Percentiles rank a stretch among this genome's conserved stretches.
Conservation (phyloP, 495 filamentous ascomycete genomes). For the Cercophora scortea region DNA sequence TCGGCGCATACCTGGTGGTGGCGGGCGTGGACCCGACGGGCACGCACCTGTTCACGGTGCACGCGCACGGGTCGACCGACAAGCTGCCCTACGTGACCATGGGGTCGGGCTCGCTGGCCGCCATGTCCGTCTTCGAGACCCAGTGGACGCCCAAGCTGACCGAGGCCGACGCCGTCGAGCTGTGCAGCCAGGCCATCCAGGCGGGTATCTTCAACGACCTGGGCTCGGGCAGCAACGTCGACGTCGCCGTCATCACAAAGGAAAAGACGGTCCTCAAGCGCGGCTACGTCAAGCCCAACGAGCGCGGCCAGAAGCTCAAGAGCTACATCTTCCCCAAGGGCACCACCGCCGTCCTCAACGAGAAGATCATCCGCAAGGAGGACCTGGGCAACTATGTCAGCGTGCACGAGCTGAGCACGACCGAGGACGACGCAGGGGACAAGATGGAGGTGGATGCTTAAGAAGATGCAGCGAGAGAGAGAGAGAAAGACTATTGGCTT, state of each 20-base stretch:
- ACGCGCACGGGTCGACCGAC: constrained; percentile 97
- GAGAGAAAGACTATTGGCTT: too few relatives aligned
- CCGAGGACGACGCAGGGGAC: constrained; percentile 59
- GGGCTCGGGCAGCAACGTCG: constrained; percentile 94
- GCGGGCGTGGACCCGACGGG: constrained; percentile 97
- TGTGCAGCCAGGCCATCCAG: constrained; percentile 83
- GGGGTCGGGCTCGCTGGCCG: constrained; percentile 91
- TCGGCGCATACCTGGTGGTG: constrained; percentile 96
- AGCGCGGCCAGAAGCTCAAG: constrained; percentile 81
- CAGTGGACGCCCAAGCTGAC: constrained; percentile 80
- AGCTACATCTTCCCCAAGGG: constrained; percentile 85
- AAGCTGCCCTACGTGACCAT: constrained; percentile 99
- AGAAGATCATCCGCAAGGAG: constrained; percentile 86
- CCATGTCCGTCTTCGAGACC: constrained; percentile 98
- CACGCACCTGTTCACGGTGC: constrained; percentile 92
- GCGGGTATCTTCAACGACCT: constrained; percentile 99
- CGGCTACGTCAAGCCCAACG: constrained; percentile 87
- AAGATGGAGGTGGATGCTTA: constrained; percentile 92
- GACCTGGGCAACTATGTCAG: constrained; percentile 94
- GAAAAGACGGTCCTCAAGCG: constrained; percentile 89
- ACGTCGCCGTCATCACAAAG: constrained; percentile 86
- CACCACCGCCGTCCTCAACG: constrained; percentile 86
- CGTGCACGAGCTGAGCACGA: constrained; percentile 62
- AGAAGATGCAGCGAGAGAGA: constrained; percentile 3
- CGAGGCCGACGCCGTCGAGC: constrained; percentile 70